Conservation (phyloP, 306 rosid species). For the Cyclanthera cordifolia region DNA sequence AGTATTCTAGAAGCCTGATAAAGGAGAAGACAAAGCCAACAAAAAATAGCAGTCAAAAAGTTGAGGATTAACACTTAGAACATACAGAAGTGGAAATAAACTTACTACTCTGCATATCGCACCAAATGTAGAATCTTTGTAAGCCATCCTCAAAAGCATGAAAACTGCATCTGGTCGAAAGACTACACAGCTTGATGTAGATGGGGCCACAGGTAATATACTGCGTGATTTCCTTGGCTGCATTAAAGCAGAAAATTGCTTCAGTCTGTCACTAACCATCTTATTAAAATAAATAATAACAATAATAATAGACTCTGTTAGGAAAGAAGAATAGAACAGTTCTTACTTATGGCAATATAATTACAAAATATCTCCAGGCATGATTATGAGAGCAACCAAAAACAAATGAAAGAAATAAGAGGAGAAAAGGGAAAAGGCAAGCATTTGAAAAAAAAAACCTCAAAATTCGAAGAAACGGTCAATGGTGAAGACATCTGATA, state of each 20-base stretch:
- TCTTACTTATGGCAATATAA: neutral
- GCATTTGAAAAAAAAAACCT: conserved; percentile 37
- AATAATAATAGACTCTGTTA: neutral
- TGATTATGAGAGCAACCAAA: neutral
- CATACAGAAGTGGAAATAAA: conserved; percentile 13
- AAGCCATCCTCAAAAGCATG: conserved; percentile 73
- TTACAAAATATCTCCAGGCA: neutral
- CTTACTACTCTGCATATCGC: conserved; percentile 74
- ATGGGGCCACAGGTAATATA: conserved; percentile 39
- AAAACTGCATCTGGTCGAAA: conserved; percentile 70
- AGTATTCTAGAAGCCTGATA: conserved; percentile 70
- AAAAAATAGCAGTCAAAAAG: conserved; percentile 13
- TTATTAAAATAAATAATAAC: neutral
- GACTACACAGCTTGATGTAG: conserved; percentile 52
- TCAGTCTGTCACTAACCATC: conserved; percentile 5
- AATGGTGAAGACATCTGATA: conserved; percentile 52
- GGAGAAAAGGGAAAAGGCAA: conserved; percentile 13
- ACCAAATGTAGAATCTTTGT: conserved; percentile 68
- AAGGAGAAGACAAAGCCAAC: conserved; percentile 17
- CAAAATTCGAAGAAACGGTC: conserved; percentile 90
- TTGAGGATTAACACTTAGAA: conserved; percentile 9
- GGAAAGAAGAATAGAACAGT: neutral
- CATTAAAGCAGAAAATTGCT: conserved; percentile 19
- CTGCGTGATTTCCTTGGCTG: conserved; percentile 82
- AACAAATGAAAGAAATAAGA: neutral